Evolutionary conservation across 495 filamentous ascomycete genomes (phyloP), one percentile per base, ranked within the genome.

Genomic region (Aspergillus ellipticus): DNA sequence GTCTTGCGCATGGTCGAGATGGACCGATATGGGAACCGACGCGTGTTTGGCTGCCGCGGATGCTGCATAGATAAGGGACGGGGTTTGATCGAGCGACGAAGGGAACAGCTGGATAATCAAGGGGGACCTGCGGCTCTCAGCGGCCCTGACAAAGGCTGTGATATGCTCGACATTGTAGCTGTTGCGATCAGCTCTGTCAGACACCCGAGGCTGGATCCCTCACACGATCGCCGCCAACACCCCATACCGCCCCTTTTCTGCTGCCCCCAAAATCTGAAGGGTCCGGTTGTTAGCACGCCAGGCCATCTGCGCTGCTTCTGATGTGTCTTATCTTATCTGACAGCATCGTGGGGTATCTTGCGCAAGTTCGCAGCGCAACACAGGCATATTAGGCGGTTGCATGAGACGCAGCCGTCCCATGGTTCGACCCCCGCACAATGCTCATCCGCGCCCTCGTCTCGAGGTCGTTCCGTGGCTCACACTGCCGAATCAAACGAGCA

Each of bases 61-160:
- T 15, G 80, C 81, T 4, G 79, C 76, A 58, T 81, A 74, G 37
- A 84, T 77, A 60, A 74, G 76, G 21, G 77, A 72, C 51, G 70
- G 70, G 10, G 80, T 82, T 67, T 86, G 85, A 71, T 77, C 66
- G 73, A 85, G 66, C 1, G 87, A 82, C 79, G 86, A 91, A 47
- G 88, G 88, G 68, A 91, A 90, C 63, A 91, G 80, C 41, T 88
- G 82, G 52, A 91, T 78, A 76, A 88, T 87, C 56, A 85, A 77
- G 0, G 88, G 88, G 0, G 85, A 87, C 24, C 70, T 67, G 29
- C 84, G 82, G 10, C 77, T 75, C 66, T 89, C 86, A 46, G 87
- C 88, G 4, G 87, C 88, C 53, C 72, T 77, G 56, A 90, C 81
- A 4, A 82, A 79, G 19, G 85, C 88, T 53, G 87, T 80, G 70